Evolutionary conservation across 2,329 filamentous ascomycete species (phyloP).

Genomic region (Phyllosticta citrichinensis): DNA sequence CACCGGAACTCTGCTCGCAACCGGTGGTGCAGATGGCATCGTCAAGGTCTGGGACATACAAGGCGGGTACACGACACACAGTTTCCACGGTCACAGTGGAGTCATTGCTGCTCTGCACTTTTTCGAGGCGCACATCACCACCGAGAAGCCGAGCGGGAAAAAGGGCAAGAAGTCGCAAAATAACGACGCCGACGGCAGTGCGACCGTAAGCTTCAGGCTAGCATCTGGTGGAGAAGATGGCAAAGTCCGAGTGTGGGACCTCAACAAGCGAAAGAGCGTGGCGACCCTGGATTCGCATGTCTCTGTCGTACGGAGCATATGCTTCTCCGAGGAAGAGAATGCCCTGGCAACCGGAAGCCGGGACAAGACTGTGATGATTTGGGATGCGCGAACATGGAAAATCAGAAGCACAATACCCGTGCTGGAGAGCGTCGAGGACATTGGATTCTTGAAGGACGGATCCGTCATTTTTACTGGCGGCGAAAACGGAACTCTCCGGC

Average conservation of each 20-base stretch:
- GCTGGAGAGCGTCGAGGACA: constrained; percentile 74
- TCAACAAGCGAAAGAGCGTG: constrained; percentile 69
- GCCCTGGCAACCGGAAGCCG: constrained; percentile 73
- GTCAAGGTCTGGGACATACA: constrained; percentile 96
- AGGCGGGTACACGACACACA: constrained; percentile 86
- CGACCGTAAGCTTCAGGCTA: constrained; percentile 58
- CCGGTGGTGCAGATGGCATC: constrained; percentile 82
- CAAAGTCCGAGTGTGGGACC: constrained; percentile 82
- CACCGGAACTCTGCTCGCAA: constrained; percentile 82
- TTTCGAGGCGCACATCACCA: constrained; percentile 57
- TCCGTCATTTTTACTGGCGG: constrained; percentile 73
- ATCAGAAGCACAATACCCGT: constrained; percentile 69
- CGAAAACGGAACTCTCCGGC: constrained; percentile 67
- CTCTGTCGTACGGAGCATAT: constrained; percentile 80
- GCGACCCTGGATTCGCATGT: constrained; percentile 84
- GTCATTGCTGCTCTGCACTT: constrained; percentile 86
- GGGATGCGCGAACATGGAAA: constrained; percentile 83
- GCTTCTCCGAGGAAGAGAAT: constrained; percentile 68
- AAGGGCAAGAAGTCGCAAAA: constrained; percentile 32
- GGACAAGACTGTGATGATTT: constrained; percentile 90
- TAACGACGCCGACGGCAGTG: constrained; percentile 30
- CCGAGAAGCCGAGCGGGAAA: constrained; percentile 20
- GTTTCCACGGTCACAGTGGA: constrained; percentile 85
- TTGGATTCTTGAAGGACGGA: constrained; percentile 66
- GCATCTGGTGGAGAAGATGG: constrained; percentile 92